Conservation (phyloP, 306 rosid species). For the Comarum palustre region DNA sequence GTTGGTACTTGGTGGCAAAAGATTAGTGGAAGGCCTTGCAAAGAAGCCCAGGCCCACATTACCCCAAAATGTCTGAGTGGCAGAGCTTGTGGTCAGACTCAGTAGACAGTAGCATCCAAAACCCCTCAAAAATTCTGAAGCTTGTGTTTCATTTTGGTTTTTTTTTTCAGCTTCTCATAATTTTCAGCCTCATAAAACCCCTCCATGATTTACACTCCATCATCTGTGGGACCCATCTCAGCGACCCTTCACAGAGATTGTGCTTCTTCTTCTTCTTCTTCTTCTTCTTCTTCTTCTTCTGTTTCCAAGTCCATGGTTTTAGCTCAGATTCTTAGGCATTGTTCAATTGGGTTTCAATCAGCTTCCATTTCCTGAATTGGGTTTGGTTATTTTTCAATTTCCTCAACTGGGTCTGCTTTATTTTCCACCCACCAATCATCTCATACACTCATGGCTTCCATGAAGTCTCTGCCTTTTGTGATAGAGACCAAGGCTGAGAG, state of each 20-base stretch:
- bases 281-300: constrained; percentile 2
- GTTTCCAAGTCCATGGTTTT: neutral
- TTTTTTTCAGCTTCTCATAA: neutral
- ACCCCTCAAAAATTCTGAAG: neutral
- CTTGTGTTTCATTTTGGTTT: neutral
- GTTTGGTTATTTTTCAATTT: constrained; percentile 25
- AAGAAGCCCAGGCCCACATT: constrained; percentile 2
- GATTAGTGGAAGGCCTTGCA: neutral
- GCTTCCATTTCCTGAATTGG: constrained; percentile 17
- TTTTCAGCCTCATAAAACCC: constrained; percentile 6
- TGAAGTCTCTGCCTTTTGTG: constrained; percentile 46
- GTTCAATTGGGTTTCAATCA: neutral
- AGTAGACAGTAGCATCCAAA: neutral
- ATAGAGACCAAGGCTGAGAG: constrained; percentile 43
- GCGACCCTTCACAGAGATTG: neutral
- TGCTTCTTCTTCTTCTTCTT: constrained; percentile 2
- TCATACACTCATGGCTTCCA: constrained; percentile 43
- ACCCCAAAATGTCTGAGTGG: neutral
- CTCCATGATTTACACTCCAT: neutral
- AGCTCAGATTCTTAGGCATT: neutral
- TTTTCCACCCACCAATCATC: constrained; percentile 19
- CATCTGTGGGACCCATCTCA: constrained; percentile 17
- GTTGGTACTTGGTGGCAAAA: neutral
- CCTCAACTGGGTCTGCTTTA: constrained; percentile 28
- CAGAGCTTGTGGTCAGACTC: neutral